A percentile compares a stretch with the other conserved stretches of the same genome.
phyloP scores from a whole-genome alignment of 306 rosid species.

The Vicia villosa region DNA sequence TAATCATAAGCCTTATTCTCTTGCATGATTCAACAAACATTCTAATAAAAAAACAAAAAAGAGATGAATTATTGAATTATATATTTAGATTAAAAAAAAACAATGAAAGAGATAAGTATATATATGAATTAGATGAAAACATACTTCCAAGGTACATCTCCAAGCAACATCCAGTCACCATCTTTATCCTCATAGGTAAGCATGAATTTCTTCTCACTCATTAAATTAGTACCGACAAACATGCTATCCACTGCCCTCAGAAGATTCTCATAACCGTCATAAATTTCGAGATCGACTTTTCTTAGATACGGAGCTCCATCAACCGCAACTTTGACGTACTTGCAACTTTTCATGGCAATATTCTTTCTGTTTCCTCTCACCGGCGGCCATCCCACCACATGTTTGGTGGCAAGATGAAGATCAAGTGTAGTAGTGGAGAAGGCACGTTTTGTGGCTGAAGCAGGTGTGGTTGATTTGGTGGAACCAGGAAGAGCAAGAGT shows the following conservation, averaged over 20 bases:
- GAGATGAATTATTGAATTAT: neutral
- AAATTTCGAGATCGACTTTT: conserved; percentile 61
- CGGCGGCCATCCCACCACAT: conserved; percentile 74
- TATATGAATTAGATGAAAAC: neutral
- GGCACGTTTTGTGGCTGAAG: conserved; percentile 49
- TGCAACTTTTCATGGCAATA: conserved; percentile 42
- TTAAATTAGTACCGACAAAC: conserved; percentile 49
- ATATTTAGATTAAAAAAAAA: neutral
- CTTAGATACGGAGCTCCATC: conserved; percentile 80
- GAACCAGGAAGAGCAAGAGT: conserved; percentile 61
- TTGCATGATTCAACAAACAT: conserved; percentile 78
- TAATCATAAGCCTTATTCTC: conserved; percentile 61
- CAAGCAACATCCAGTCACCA: conserved; percentile 86
- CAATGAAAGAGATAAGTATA: neutral
- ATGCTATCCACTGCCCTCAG: conserved; percentile 50
- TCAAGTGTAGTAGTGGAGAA: conserved; percentile 45
- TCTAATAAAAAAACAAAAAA: neutral
- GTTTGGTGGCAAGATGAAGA: conserved; percentile 54
- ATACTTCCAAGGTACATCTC: conserved; percentile 90
- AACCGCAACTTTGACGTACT: conserved; percentile 64
- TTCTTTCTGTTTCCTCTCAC: conserved; percentile 63
- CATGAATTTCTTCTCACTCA: conserved; percentile 55
- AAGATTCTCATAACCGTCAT: conserved; percentile 54
- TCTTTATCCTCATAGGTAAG: conserved; percentile 76
- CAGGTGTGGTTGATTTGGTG: conserved; percentile 1